Base-by-base conservation (phyloP, 1,284 basidiomycete species). In the Waitea zeae region DNA sequence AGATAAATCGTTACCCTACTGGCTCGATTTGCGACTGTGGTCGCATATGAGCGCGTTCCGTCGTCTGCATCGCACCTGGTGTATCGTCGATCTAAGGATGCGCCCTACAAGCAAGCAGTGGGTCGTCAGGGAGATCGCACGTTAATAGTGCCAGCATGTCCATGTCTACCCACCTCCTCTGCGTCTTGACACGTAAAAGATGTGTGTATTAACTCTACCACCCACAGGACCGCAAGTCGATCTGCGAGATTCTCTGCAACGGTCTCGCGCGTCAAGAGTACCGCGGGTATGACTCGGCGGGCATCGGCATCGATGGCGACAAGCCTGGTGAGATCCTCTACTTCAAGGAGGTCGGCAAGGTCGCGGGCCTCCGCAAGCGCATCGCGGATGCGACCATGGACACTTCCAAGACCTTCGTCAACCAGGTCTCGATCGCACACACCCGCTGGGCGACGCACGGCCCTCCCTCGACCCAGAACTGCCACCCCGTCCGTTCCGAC, bases 361-460 rank as follows among this genome's bases (percentile, higher is more conserved):
- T 99, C 42, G 80, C 82, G 34, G 81, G 83, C 19, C 71, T 99
- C 39, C 83, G 89, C 58, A 86, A 95, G 65, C 78, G 83, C 60
- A 93, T 96, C 49, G 75, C 78, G 37, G 67, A 70, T 43, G 77
- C 84, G 12, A 59, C 53, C 42, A 53, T 92, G 48, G 76, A 97
- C 58, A 78, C 87, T 46, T 59, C 65, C 53, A 92, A 87, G 65
- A 69, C 74, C 22, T 84, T 80, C 56, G 54, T 89, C 39, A 79
- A 79, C 35, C 92, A 96, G 59, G 88, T 90, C 35, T 89, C 88
- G 35, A 97, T 99, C 60, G 95, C 93, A 17, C 95, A 99, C 66
- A 99, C 95, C 12, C 88, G 95, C 43, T 99, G 95, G 95, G 95
- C 95, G 3, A 99, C 95, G n/a, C 95, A 99, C 56, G 95, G 95